Evolutionary conservation across 495 filamentous ascomycete genomes (phyloP), one percentile per base, ranked within the genome.

Genomic region (Penicillium fimorum): DNA sequence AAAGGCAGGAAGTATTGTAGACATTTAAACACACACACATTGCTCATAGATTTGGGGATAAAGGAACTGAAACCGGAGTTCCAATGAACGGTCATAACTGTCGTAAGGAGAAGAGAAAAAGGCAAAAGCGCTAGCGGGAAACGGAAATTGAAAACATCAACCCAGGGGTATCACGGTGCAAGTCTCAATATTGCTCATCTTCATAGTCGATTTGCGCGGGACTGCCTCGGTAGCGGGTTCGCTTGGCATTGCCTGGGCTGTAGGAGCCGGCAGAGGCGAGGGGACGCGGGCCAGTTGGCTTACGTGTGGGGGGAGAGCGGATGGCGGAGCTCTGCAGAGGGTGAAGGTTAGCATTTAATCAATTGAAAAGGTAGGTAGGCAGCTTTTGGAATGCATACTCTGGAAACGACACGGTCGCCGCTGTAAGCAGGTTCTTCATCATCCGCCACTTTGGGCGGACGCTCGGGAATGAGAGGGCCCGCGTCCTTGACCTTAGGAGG

Each of bases 231-330:
- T 77, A 80, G 38, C 69, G 70, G 50, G 64, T 75, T 44, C 70
- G 65, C 62, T 77, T 79, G 59, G 74, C 58, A 42, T 75, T 76
- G 53, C 71, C 67, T 35, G 78, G 76, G 60, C 76, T 76, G 63
- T 76, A 77, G 22, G 70, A 60, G 52, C 76, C 77, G 58, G 70
- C 68, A 49, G 72, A 76, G 9, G 73, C 76, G 27, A 79, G 69
- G 9, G 80, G 80, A 45, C 80, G 76, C 44, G 80, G 80, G 9
- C 80, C 80, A 15, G 80, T 82, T 37, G 80, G 80, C 61, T 82
- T 83, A 47, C 80, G 78, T 24, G 65, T 57, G 35, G 79, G 78
- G 5, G 78, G 72, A n/a, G 74, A 74, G 37, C 69, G 72, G 56
- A 78, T 72, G n/a, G 67, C 69, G 47, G 73, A 77, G 62, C 65